These are phyloP conservation scores for Umbelopsis ramanniana DNA, from an alignment of 192 early-diverging fungal species.

Conservation along the genomic window DNA sequence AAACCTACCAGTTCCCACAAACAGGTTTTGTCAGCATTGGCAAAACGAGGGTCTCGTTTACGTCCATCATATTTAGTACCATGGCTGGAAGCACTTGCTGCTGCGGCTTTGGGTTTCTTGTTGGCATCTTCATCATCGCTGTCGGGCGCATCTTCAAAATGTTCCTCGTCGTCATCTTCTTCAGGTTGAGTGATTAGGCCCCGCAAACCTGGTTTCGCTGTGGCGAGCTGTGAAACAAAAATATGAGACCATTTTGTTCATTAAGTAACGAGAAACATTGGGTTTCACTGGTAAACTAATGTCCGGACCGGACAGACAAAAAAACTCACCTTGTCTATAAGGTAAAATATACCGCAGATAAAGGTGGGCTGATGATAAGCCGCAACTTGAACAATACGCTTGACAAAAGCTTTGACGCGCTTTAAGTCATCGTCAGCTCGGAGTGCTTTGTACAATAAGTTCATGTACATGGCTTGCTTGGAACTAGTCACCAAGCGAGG, in stretches of 20 bases:
- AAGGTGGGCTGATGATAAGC: conserved; percentile 77
- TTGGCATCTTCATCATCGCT: conserved; percentile 51
- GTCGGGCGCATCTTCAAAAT: conserved; percentile 63
- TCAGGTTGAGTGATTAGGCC: conserved; percentile 70
- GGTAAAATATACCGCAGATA: conserved; percentile 83
- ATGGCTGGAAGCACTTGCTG: conserved; percentile 1
- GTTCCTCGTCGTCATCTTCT: conserved; percentile 69
- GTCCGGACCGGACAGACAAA: not conserved
- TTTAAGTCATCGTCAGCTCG: conserved; percentile 69
- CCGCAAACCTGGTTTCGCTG: conserved; percentile 58
- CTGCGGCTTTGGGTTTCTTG: conserved; percentile 21
- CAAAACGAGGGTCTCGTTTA: conserved; percentile 87
- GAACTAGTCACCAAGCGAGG: conserved; percentile 74
- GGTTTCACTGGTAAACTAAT: too few species aligned
- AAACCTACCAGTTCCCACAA: conserved; percentile 87
- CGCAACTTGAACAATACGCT: conserved; percentile 85
- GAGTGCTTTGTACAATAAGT: conserved; percentile 86
- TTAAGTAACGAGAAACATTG: not conserved
- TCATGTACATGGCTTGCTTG: conserved; percentile 94
- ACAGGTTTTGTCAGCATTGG: conserved; percentile 80
- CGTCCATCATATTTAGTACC: conserved; percentile 71
- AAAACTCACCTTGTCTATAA: conserved; percentile 65
- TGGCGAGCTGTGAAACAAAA: conserved; percentile 41
- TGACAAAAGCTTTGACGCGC: conserved; percentile 85
- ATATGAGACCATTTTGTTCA: not conserved